Evolutionary conservation across 2,329 filamentous ascomycete species (phyloP), one percentile per base, ranked within the genome.

Genomic region (Epicoccum nigrum): DNA sequence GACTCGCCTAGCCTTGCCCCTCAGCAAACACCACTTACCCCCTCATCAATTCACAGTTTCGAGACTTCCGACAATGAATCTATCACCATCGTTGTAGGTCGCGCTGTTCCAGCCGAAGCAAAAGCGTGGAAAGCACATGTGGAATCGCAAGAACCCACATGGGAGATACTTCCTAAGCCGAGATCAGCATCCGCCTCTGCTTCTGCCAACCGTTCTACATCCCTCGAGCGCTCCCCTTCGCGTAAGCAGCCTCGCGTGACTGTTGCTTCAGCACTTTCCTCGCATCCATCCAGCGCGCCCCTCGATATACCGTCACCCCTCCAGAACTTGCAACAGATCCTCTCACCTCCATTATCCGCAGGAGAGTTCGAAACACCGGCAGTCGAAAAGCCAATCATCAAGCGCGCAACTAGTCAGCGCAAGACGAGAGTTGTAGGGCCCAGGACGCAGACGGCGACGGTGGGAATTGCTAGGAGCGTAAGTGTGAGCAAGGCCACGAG

Each of bases 381-480:
- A 16, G 9, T n/a, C 16, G 57, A 58, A 19, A 56, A 53, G 40
- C 54, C 59, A 4, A 54, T 54, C 17, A 58, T 63, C 15, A 58
- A 53, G 25, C 51, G 52, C 9, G 40, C 54, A 13, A 47, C 46
- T 17, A 51, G 51, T 17, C 42, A 51, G 23, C 35, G 55, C 20
- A 35, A 49, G 33, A 13, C 47, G 37, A 34, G 43, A 37, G 27
- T 53, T 17, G 27, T 54, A 17, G 34, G 49, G 4, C 27, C 40
- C 23, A 52, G 20, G 15, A 44, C 23, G 5, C 32, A 56, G 13
- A 64, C 61, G 28, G 62, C 65, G 21, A 69, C 64, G 7, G 61
- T 73, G 4, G 70, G 70, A 12, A 55, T 73, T 12, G 70, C 70
- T 13, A 53, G 70, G 17, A 64, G 60, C 8, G 60, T 73, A 8